Conservation (phyloP, 192 early-diverging fungal genomes). For the Hyaloraphidium curvatum region DNA sequence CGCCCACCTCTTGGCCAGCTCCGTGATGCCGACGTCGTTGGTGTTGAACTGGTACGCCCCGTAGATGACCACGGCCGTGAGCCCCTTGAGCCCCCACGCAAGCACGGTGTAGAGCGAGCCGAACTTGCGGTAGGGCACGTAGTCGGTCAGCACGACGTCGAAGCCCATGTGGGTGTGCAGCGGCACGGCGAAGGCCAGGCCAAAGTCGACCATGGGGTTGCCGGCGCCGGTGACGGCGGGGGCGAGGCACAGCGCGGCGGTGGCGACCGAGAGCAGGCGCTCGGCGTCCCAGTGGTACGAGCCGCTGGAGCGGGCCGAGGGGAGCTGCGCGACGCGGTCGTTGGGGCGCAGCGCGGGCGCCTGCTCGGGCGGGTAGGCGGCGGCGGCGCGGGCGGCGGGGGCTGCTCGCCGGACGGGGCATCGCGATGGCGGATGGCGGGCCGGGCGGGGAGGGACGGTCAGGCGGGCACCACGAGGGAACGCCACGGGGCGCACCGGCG, state of each 20-base stretch:
- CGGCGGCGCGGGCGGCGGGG: not conserved
- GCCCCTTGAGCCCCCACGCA: conserved; percentile 39
- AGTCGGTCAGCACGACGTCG: conserved; percentile 54
- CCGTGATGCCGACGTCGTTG: conserved; percentile 82
- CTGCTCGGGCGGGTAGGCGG: not conserved
- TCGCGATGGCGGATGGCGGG: not conserved
- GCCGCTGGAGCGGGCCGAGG: conserved; percentile 49
- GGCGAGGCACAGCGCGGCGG: conserved; percentile 57
- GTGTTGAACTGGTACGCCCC: conserved; percentile 92
- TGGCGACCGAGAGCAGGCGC: conserved; percentile 53
- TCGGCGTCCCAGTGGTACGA: conserved; percentile 95
- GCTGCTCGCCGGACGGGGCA: not conserved
- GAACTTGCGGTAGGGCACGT: conserved; percentile 50
- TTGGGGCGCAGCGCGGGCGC: conserved; percentile 1
- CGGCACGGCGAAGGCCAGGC: conserved; percentile 74
- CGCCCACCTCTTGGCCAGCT: conserved; percentile 37
- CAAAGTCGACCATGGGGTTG: conserved; percentile 70
- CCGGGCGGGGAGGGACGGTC: not conserved
- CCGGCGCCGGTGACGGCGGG: conserved; percentile 55
- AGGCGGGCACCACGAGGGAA: not conserved
- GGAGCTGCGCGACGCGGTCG: not conserved
- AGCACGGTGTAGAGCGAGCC: conserved; percentile 36
- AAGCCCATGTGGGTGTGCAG: conserved; percentile 81
- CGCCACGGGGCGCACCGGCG: not conserved
- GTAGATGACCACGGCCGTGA: conserved; percentile 55